phyloP scores from a whole-genome alignment of 2,329 filamentous ascomycete genomes.

The Claviceps quebecensis region DNA sequence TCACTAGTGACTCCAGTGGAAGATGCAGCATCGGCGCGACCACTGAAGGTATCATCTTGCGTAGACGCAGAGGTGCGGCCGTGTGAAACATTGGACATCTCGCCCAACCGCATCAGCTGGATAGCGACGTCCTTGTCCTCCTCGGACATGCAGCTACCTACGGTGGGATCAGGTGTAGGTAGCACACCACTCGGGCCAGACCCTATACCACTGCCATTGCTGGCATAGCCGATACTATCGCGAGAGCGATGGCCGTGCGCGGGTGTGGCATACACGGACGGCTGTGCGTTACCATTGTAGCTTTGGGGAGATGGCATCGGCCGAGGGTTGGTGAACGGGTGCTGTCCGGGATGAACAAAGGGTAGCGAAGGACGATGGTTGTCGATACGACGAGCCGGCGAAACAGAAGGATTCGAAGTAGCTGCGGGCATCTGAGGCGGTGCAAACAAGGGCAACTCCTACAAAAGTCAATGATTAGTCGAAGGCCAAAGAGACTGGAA shows the following conservation, averaged over 20 bases:
- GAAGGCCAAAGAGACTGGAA: too few species aligned
- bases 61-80: conserved; percentile 89
- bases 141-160: conserved; percentile 92
- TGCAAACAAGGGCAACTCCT: conserved; percentile 94
- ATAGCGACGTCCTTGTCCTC: conserved; percentile 88
- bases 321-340: conserved; percentile 64
- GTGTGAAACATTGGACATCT: conserved; percentile 86
- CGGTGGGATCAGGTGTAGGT: conserved; percentile 91
- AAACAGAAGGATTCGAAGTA: conserved; percentile 95
- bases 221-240: conserved; percentile 43
- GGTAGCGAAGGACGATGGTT: conserved; percentile 59
- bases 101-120: conserved; percentile 89
- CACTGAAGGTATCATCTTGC: conserved; percentile 84
- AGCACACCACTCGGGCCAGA: conserved; percentile 41
- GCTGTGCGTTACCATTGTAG: conserved; percentile 38
- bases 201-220: conserved; percentile 22
- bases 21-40: conserved; percentile 70
- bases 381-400: conserved; percentile 70
- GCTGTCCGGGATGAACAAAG: conserved; percentile 61
- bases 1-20: conserved; percentile 78
- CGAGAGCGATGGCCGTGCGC: conserved; percentile 48
- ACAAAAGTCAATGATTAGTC: conserved; percentile 5
- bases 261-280: conserved; percentile 49
- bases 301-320: conserved; percentile 75
- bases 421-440: conserved; percentile 87